Percentiles rank a stretch among this genome's conserved stretches.
phyloP scores from a whole-genome alignment of 768 basidiomycete genomes.

The Termitomyces bulborhizus region DNA sequence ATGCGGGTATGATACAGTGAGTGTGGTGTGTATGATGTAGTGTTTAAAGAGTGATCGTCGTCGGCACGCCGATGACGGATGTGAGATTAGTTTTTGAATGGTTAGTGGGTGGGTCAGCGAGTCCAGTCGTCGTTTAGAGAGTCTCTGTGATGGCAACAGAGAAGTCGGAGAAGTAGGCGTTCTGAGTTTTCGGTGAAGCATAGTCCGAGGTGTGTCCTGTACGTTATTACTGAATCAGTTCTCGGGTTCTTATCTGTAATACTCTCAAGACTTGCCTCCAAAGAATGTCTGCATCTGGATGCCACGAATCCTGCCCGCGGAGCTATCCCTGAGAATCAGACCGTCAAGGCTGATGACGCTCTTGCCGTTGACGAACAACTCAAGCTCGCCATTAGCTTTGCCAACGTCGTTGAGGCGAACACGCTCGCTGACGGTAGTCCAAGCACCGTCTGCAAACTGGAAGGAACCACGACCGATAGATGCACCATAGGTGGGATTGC shows the following conservation, averaged over 20 bases:
- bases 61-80: conserved; percentile 6
- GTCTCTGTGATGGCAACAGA: conserved; percentile 53
- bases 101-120: neutral
- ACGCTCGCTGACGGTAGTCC: conserved; percentile 67
- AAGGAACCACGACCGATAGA: conserved; percentile 68
- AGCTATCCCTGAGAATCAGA: conserved; percentile 46
- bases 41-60: conserved; percentile 9
- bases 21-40: conserved; percentile 7
- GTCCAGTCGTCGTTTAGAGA: conserved; percentile 22
- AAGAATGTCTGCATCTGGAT: conserved; percentile 80
- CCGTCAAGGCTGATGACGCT: conserved; percentile 54
- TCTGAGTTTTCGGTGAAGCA: conserved; percentile 58
- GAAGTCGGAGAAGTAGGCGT: conserved; percentile 64
- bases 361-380: conserved; percentile 61
- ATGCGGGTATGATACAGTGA: conserved; percentile 14
- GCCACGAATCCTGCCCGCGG: conserved; percentile 50
- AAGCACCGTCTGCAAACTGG: conserved; percentile 53
- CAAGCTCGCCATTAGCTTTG: conserved; percentile 62
- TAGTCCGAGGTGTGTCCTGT: conserved; percentile 40
- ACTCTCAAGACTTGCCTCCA: conserved; percentile 39
- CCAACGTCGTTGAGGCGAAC: conserved; percentile 71
- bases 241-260: neutral
- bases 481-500: conserved; percentile 60
- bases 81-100: neutral
- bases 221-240: conserved; percentile 2